Base-by-base conservation (phyloP, 306 rosid species). In the Astragalus membranaceus region DNA sequence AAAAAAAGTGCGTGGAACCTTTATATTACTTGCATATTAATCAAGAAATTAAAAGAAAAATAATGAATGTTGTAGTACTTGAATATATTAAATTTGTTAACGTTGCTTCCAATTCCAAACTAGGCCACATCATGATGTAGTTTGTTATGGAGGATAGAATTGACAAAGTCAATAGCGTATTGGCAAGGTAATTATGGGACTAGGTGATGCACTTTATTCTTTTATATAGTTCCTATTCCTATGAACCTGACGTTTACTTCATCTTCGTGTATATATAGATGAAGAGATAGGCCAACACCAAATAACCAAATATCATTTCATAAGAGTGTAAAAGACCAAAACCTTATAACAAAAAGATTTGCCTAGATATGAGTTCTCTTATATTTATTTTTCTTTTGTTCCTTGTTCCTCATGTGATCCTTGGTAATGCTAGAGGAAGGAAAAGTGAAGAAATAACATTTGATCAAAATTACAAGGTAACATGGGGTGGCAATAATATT, bases 401-500 rank as follows among this genome's bases (percentile, higher is more conserved):
- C 44, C 46, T 73, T 0, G 0, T 20, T 16, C 41, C 32, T 13
- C 12, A 41, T 12, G 43, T 20, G 6, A 64, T 71, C 5, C 42
- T 39, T 73, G 68, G 3, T 61, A 69, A 64, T 74, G 69, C 3
- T 63, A 69, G 70, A 32, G 77, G 54, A 13, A 46, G 44, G 20
- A 63, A 16, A 63, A 13, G 3, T 49, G 72, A n/a, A 48, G 59
- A 67, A 49, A 35, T 67, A 49, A 10, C n/a, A 8, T 67, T 48
- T 67, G 11, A 67, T 67, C 72, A 67, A 49, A 67, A 67, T 67
- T 67, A 67, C 12, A 49, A 32, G 48, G 79, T 82, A 30, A 71
- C 67, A 3, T 87, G 84, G 85, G 92, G 87, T 14, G 74, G 2
- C n/a, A 68, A 50, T 79, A 80, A 75, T 73, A 82, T 78, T 55